Percentiles rank a stretch among this genome's conserved stretches.
phyloP scores from a whole-genome alignment of 352 stramenopile genomes.

The Pythium sukuiense region DNA sequence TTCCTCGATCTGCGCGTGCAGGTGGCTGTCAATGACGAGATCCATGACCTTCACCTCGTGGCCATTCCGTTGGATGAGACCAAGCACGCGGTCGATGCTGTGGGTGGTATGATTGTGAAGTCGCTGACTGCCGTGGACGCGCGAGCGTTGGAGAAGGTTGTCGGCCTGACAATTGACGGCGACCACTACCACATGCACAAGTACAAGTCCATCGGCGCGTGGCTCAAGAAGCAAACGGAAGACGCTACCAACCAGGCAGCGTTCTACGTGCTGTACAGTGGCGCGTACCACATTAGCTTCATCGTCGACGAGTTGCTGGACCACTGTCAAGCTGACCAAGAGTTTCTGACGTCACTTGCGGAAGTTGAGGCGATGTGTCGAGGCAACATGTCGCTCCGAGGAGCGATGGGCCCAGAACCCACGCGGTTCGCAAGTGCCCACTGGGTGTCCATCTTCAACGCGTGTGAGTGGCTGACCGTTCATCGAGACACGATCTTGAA shows the following conservation, averaged over 20 bases:
- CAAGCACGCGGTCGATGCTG: conserved; percentile 35
- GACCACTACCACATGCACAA: conserved; percentile 46
- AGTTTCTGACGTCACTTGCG: conserved; percentile 35
- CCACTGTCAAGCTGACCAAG: conserved; percentile 40
- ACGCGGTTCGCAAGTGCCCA: conserved; percentile 26
- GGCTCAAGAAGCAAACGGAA: conserved; percentile 31
- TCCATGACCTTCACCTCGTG: conserved; percentile 51
- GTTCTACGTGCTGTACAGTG: conserved; percentile 47
- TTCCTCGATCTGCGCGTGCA: conserved; percentile 47
- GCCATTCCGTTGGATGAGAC: conserved; percentile 35
- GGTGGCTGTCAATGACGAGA: conserved; percentile 40
- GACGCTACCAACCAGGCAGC: conserved; percentile 29
- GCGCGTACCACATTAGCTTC: conserved; percentile 40
- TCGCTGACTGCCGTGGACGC: conserved; percentile 36
- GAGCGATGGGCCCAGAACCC: conserved; percentile 26
- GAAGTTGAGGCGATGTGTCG: conserved; percentile 40
- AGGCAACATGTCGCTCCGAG: conserved; percentile 23
- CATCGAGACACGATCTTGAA: conserved; percentile 46
- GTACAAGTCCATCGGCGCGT: conserved; percentile 32
- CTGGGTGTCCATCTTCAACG: conserved; percentile 41
- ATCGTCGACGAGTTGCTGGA: conserved; percentile 50
- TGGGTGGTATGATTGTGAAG: conserved; percentile 28
- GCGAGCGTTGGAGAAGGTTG: conserved; percentile 41
- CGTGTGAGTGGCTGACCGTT: conserved; percentile 47
- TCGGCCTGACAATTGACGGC: conserved; percentile 49